Conservation (phyloP, 805 yeast species). For the Helenozyma baotianmanensis region DNA sequence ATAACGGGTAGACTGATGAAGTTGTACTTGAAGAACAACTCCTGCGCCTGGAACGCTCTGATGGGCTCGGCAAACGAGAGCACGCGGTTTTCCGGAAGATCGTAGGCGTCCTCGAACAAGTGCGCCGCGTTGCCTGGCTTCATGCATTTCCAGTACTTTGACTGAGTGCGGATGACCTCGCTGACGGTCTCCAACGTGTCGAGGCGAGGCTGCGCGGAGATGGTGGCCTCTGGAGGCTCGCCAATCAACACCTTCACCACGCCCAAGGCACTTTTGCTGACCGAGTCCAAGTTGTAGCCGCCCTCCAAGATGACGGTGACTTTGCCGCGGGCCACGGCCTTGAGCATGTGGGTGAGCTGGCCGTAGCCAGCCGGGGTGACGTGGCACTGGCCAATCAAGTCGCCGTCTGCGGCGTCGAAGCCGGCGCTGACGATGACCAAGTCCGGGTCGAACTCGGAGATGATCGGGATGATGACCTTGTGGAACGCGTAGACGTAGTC, state of each 20-base stretch:
- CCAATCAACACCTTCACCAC: conserved; percentile 90
- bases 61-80: conserved; percentile 69
- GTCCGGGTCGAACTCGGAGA: conserved; percentile 88
- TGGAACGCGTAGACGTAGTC: conserved; percentile 92
- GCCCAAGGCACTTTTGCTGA: conserved; percentile 83
- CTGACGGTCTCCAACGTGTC: conserved; percentile 79
- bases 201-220: conserved; percentile 59
- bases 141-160: conserved; percentile 83
- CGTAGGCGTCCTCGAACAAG: conserved; percentile 37
- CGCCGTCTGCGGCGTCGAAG: conserved; percentile 98
- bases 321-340: conserved; percentile 83
- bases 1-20: conserved; percentile 69
- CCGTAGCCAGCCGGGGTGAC: conserved; percentile 96
- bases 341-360: conserved; percentile 89
- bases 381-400: conserved; percentile 93
- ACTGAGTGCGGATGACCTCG: conserved; percentile 74
- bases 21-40: conserved; percentile 48
- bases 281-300: conserved; percentile 90
- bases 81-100: conserved; percentile 32
- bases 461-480: conserved; percentile 80
- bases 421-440: conserved; percentile 91
- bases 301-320: conserved; percentile 91
- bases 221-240: conserved; percentile 85
- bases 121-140: conserved; percentile 55
- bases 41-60: conserved; percentile 62